Percentiles rank a stretch among this genome's conserved stretches.
phyloP scores from a whole-genome alignment of 371 early-diverging fungal species.

The Batkoa obscura region DNA sequence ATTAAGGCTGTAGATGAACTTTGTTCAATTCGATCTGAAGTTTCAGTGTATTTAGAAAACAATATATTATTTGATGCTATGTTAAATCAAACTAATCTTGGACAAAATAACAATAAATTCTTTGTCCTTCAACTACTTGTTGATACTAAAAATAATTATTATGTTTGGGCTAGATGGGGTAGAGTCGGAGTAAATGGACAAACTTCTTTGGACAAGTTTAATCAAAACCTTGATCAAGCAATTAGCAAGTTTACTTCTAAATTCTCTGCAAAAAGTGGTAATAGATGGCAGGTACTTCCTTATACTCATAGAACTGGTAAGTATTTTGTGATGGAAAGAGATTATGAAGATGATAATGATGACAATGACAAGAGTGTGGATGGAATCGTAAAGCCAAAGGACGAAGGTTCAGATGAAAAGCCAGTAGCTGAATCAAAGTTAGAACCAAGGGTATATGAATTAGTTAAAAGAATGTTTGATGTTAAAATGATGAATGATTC shows the following conservation, averaged over 20 bases:
- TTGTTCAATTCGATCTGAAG: too few relatives aligned
- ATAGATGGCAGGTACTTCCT: constrained; percentile 18
- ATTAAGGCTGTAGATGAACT: too few relatives aligned
- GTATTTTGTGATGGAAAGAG: constrained; percentile 7
- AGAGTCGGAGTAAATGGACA: constrained; percentile 16
- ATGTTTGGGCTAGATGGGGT: constrained; percentile 41
- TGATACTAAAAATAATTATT: constrained; percentile 17
- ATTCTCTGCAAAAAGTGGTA: constrained; percentile 35
- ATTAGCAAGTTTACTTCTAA: constrained; percentile 28
- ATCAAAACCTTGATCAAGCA: constrained; percentile 20
- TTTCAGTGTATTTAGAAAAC: too few relatives aligned
- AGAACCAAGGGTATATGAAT: neutral
- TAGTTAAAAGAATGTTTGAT: neutral
- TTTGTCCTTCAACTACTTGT: constrained; percentile 32
- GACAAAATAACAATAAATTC: constrained; percentile 17
- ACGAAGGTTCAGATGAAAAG: neutral
- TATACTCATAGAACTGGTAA: constrained; percentile 14
- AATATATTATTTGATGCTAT: constrained; percentile 19
- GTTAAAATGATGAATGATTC: neutral
- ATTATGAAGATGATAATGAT: too few relatives aligned
- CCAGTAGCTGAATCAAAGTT: neutral
- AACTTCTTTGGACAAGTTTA: constrained; percentile 33
- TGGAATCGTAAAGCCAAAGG: neutral
- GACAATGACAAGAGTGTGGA: neutral
- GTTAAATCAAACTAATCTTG: constrained; percentile 26